Conservation (phyloP, 176 grass and related monocot genomes). For the Oryza australiensis region DNA sequence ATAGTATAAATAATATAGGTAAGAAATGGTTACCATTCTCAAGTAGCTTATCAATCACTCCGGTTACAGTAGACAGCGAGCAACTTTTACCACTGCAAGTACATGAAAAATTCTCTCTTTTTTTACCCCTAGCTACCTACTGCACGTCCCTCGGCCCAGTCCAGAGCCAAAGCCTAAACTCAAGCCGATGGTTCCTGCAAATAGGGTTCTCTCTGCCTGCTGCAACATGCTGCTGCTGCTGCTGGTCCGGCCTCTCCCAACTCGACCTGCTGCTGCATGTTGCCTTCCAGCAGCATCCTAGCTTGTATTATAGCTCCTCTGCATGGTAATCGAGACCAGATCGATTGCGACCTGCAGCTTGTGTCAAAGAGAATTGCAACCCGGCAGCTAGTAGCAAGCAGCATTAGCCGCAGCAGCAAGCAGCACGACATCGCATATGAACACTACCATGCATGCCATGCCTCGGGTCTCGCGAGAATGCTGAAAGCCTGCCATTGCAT, state of each 20-base stretch:
- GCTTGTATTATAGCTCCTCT: neutral
- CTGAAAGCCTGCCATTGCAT: slow-evolving; percentile 1
- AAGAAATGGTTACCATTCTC: neutral
- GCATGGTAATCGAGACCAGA: neutral
- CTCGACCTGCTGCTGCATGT: neutral
- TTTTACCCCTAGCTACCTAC: neutral
- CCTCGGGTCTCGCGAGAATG: slow-evolving; percentile 16
- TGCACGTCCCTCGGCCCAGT: neutral
- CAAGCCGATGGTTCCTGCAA: neutral
- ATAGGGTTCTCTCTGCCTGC: neutral
- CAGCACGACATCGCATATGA: neutral
- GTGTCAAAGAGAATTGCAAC: neutral
- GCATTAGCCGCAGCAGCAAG: neutral
- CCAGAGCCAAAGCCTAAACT: neutral
- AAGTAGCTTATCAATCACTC: neutral
- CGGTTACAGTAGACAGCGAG: neutral
- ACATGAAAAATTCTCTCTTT: neutral
- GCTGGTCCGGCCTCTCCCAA: neutral
- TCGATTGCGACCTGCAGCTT: neutral
- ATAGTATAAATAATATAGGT: neutral
- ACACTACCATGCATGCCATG: neutral
- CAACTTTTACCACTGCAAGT: neutral
- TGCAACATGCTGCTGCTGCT: neutral
- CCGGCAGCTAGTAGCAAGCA: neutral
- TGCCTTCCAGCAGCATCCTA: no score